A percentile compares a stretch with the other conserved stretches of the same genome.
Conservation (phyloP, 257 asterid genomes). For the Orobanche coerulescens region DNA sequence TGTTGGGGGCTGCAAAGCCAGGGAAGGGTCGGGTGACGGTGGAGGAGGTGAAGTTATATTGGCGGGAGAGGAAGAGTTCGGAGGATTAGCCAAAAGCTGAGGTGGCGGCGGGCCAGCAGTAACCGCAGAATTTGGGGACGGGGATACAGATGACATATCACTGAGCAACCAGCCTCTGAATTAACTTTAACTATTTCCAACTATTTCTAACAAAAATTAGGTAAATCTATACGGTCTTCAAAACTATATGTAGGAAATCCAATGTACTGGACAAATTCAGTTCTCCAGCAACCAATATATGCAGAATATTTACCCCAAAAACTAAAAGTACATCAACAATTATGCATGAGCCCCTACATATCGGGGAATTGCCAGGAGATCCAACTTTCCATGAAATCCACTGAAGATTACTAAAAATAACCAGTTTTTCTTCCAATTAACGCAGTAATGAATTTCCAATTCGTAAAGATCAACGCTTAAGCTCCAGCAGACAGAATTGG, state of each 20-base stretch:
- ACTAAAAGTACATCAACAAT: too few species aligned
- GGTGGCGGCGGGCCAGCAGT: slow-evolving; percentile 28
- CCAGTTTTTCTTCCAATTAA: background rate
- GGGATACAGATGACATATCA: slow-evolving; percentile 29
- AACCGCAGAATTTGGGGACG: slow-evolving; percentile 17
- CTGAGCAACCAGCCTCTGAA: slow-evolving; percentile 15
- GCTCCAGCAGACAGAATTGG: background rate
- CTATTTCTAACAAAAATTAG: slow-evolving; percentile 20
- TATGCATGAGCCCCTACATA: background rate
- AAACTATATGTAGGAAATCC: slow-evolving; percentile 21
- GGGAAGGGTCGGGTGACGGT: background rate
- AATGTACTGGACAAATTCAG: background rate
- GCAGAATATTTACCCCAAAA: background rate
- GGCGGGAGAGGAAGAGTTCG: slow-evolving; percentile 14
- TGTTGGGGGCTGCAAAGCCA: slow-evolving; percentile 23
- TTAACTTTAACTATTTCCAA: too few species aligned
- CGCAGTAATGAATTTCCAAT: slow-evolving; percentile 16
- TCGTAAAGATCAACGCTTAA: slow-evolving; percentile 4
- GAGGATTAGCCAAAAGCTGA: slow-evolving; percentile 16
- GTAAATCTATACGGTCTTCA: slow-evolving; percentile 15
- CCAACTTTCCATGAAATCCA: background rate
- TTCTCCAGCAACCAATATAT: background rate
- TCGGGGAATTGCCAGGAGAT: background rate
- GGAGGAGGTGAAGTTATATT: background rate
- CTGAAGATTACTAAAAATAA: slow-evolving; percentile 6